Conservation (phyloP, 2,329 filamentous ascomycete genomes). For the Alternaria sp. region DNA sequence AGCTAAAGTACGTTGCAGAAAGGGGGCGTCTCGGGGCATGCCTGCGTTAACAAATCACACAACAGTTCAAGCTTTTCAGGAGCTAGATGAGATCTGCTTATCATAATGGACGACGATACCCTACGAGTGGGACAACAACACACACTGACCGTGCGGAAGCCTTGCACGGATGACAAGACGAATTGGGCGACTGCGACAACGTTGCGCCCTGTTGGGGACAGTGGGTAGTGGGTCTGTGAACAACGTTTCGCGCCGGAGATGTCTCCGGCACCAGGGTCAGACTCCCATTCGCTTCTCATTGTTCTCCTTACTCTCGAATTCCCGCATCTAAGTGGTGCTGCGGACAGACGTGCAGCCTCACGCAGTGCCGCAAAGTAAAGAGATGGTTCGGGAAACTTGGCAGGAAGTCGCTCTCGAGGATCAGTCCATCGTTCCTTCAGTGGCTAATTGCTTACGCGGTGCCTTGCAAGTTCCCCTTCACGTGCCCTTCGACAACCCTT, state of each 20-base stretch:
- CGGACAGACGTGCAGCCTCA: conserved; percentile 2
- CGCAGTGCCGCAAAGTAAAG: conserved; percentile 1
- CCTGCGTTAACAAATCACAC: conserved; percentile 4
- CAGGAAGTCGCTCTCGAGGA: background rate
- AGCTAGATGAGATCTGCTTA: conserved; percentile 12
- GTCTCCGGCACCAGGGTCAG: conserved; percentile 4
- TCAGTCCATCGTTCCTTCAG: background rate
- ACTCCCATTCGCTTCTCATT: conserved; percentile 1
- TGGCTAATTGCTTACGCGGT: conserved; percentile 1
- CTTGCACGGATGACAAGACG: conserved; percentile 13
- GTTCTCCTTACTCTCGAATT: background rate
- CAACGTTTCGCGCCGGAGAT: background rate
- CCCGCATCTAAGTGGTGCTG: background rate
- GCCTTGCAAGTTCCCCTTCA: background rate
- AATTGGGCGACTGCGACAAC: conserved; percentile 6
- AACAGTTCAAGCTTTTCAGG: conserved; percentile 9
- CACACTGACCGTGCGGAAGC: conserved; percentile 10
- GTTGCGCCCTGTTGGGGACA: background rate
- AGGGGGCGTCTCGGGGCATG: background rate
- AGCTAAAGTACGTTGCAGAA: background rate
- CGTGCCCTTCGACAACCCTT: background rate
- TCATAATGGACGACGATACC: conserved; percentile 4
- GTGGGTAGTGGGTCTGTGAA: conserved; percentile 7
- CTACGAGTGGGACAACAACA: conserved; percentile 4
- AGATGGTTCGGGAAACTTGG: background rate